Evolutionary conservation across 192 early-diverging fungal genomes (phyloP).

Genomic region (Linderina pennispora): DNA sequence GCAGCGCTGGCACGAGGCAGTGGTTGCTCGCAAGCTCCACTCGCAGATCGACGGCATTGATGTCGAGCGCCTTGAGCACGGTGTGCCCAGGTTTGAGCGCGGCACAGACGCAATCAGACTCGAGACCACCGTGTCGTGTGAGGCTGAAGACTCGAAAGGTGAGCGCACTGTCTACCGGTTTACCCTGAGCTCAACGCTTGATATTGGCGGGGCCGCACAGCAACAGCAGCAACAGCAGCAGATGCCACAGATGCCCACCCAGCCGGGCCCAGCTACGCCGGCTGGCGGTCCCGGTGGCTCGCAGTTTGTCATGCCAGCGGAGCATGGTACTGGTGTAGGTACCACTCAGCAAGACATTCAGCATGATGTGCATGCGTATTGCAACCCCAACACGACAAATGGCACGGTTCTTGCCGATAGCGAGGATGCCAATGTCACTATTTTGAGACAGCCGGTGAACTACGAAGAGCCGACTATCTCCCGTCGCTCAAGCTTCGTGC

Average conservation of each 20-base stretch:
- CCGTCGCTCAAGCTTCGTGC: conserved; percentile 37
- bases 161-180: conserved; percentile 46
- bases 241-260: background rate
- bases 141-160: conserved; percentile 40
- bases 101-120: conserved; percentile 43
- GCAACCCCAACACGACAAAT: background rate
- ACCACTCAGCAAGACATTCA: too few relatives aligned
- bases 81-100: conserved; percentile 13
- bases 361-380: too few relatives aligned
- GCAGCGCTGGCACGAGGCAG: conserved; percentile 41
- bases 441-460: conserved; percentile 33
- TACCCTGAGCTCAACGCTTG: conserved; percentile 44
- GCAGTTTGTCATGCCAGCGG: background rate
- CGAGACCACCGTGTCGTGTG: conserved; percentile 44
- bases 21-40: conserved; percentile 30
- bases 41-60: conserved; percentile 11
- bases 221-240: conserved; percentile 4
- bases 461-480: conserved; percentile 41
- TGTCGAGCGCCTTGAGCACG: conserved; percentile 18
- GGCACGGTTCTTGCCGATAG: background rate
- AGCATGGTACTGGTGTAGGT: too few relatives aligned
- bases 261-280: background rate
- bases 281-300: background rate
- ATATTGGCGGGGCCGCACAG: conserved; percentile 26
- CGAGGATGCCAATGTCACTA: conserved; percentile 1